Conservation (phyloP, 2,329 filamentous ascomycete genomes). For the Magnaporthiopsis incrustans region DNA sequence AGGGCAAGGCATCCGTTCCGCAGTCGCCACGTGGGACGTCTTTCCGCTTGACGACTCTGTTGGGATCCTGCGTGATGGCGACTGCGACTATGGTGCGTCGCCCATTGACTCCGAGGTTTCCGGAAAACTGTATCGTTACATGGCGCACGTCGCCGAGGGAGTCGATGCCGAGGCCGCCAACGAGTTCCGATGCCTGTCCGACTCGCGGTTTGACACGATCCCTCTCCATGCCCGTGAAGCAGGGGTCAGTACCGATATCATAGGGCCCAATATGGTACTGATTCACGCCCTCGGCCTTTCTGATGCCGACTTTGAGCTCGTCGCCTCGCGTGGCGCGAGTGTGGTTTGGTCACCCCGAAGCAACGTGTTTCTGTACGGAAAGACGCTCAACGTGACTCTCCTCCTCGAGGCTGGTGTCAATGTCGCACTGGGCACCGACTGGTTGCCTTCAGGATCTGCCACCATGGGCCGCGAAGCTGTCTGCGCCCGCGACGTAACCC, state of each 20-base stretch:
- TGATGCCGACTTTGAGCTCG: slow-evolving; percentile 16
- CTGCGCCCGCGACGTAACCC: slow-evolving; percentile 13
- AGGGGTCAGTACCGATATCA: slow-evolving; percentile 17
- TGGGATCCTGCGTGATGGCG: slow-evolving; percentile 17
- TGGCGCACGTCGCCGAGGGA: slow-evolving; percentile 22
- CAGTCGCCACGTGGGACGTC: slow-evolving; percentile 15
- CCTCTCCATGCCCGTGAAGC: slow-evolving; percentile 14
- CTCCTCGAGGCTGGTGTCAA: slow-evolving; percentile 19
- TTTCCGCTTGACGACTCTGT: slow-evolving; percentile 19
- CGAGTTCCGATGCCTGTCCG: slow-evolving; percentile 21
- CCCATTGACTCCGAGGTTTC: slow-evolving; percentile 13
- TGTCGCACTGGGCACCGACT: slow-evolving; percentile 22
- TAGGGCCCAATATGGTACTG: slow-evolving; percentile 18
- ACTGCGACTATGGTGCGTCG: slow-evolving; percentile 20
- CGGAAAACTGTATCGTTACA: slow-evolving; percentile 14
- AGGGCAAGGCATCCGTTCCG: slow-evolving; percentile 14
- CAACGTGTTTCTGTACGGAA: slow-evolving; percentile 21
- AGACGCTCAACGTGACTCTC: slow-evolving; percentile 19
- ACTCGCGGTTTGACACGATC: slow-evolving; percentile 15
- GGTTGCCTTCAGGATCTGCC: slow-evolving; percentile 20
- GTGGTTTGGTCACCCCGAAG: slow-evolving; percentile 22
- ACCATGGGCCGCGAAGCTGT: slow-evolving; percentile 20
- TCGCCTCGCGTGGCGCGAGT: slow-evolving; percentile 19
- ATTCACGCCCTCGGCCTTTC: slow-evolving; percentile 20
- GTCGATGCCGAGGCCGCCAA: slow-evolving; percentile 19